Base-by-base conservation (phyloP, 2,329 filamentous ascomycete genomes). In the Fusarium globosum region DNA sequence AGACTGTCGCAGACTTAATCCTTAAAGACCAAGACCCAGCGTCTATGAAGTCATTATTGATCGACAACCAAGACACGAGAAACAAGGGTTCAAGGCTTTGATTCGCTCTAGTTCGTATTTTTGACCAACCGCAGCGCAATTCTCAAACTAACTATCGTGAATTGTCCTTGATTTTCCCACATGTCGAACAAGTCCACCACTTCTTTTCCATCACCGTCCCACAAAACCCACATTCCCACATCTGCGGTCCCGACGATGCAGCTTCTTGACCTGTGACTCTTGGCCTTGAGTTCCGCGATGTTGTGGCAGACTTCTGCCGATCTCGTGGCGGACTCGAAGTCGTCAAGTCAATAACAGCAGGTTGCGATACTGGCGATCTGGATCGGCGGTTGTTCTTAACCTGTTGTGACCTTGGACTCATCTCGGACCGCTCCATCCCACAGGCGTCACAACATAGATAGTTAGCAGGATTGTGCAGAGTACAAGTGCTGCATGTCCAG, bases 391-490 rank as follows among this genome's bases (percentile, higher is more conserved):
- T 59, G 59, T 66, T 62, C 61, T 48, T 64, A 43, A 55, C 62
- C 62, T 51, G 72, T 38, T 72, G 60, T 70, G 68, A 59, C 45
- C 60, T 67, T 51, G 64, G 23, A 36, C 39, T 46, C 66, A 26
- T 28, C 55, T 58, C 70, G 46, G 72, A 78, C 60, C 85, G 82
- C 76, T 87, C 83, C 15, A 79, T 80, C 15, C 85, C 86, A 73
- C 90, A 92, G 10, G 87, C 89, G 69, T 89, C 88, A 76, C 90
- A 92, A 73, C 82, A 86, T 33, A 88, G 80, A 69, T 82, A 88
- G n/a, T 73, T 80, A 14, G 79, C 66, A 3, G 86, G 86, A 73
- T 92, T 92, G 63, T 86, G 83, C 28, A 91, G 80, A 1, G 90
- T 92, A 76, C 90, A 92, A 18, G 85, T 78, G 26, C 79, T 77